phyloP scores from a whole-genome alignment of 768 basidiomycete species.

The Phallus indusiatus region DNA sequence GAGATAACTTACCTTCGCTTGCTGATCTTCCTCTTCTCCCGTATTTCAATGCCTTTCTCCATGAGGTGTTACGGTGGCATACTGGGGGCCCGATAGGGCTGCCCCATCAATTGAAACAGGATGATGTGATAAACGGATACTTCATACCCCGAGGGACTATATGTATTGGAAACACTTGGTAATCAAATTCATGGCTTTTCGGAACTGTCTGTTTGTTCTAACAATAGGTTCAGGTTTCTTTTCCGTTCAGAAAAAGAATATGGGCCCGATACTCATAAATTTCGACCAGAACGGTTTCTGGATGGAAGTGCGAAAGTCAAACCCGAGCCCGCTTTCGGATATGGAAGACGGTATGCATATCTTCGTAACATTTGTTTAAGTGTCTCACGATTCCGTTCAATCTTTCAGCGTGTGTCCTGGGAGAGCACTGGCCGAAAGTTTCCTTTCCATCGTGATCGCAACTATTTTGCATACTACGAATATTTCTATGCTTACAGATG shows the following conservation, averaged over 20 bases:
- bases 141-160: constrained; percentile 22
- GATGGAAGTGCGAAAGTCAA: neutral
- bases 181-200: neutral
- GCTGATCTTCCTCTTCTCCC: constrained; percentile 18
- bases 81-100: constrained; percentile 13
- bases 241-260: neutral
- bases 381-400: constrained; percentile 2
- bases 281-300: constrained; percentile 8
- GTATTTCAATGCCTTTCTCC: constrained; percentile 18
- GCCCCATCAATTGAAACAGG: constrained; percentile 19
- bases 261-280: constrained; percentile 1
- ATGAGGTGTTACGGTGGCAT: constrained; percentile 21
- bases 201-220: neutral
- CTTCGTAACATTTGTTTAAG: neutral
- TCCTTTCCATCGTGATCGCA: constrained; percentile 31
- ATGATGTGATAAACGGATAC: constrained; percentile 24
- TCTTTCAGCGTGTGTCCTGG: constrained; percentile 24
- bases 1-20: constrained; percentile 15
- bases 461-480: neutral
- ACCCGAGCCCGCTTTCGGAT: constrained; percentile 42
- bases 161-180: constrained; percentile 11
- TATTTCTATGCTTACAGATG: too few species aligned
- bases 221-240: neutral
- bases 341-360: constrained; percentile 47
- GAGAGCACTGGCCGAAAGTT: constrained; percentile 43